Base-by-base conservation (phyloP, 2,329 filamentous ascomycete species). In the Curvularia sp. region DNA sequence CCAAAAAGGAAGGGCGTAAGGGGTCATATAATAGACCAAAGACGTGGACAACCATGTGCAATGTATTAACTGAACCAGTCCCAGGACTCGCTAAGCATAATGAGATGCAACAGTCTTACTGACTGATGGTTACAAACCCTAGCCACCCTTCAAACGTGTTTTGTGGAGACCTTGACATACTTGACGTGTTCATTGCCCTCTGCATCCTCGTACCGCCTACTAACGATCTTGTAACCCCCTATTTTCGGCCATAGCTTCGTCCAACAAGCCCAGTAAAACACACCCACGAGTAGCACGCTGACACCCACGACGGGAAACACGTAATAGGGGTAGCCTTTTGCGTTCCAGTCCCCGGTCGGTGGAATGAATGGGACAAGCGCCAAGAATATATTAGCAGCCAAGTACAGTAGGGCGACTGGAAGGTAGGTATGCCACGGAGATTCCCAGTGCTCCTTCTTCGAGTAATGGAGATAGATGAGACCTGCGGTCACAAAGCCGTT, bases 231-330 rank as follows among this genome's bases (percentile, higher is more conserved):
- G 41, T 72, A 74, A 2, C 71, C 70, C 7, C 69, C 69, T 30
- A 75, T 46, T 46, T 68, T 66, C 4, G 65, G 64, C 66, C 64
- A 68, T 21, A 66, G 43, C 52, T 57, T 68, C 5, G 60, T 68
- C 61, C 65, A 61, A 23, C 57, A 60, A 10, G 54, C 42, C 74
- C 74, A 77, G 66, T 80, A 80, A 1, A 74, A 55, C 0, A 74
- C 75, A 27, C 79, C 79, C 0, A 69, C 53, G 2, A 75, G 23
- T 41, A 80, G 60, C 6, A 82, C 74, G 13, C 69, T 70, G 13
- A 81, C 77, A 18, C 79, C 79, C 1, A 81, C 71, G 19, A 80
- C 71, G 0, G 80, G 78, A 36, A 78, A 80, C 1, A 81, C 73
- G 66, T 79, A 81, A 66, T 80, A 81, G 1, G 80, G 79, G 30